phyloP scores from a whole-genome alignment of 2,329 filamentous ascomycete species.

The Plectosphaerella sp. region DNA sequence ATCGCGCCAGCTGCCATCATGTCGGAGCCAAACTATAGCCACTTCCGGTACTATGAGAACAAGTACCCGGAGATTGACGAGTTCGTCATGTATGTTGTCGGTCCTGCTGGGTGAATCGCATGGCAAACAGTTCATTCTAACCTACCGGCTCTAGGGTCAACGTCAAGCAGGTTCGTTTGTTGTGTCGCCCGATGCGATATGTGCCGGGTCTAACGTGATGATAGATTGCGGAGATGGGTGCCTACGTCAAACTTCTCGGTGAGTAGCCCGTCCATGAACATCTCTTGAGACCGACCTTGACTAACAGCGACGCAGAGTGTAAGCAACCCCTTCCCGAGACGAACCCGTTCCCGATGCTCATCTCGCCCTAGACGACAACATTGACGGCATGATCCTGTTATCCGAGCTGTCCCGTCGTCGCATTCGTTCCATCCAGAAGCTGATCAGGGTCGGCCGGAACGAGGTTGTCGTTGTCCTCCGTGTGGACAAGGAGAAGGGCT shows the following conservation, averaged over 20 bases:
- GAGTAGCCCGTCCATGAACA: too few relatives aligned
- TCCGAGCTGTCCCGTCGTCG: conserved; percentile 96
- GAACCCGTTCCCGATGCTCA: too few relatives aligned
- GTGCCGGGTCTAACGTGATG: conserved; percentile 1
- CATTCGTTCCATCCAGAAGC: conserved; percentile 98
- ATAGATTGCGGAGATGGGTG: conserved; percentile 98
- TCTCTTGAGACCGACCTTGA: too few relatives aligned
- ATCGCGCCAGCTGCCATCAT: conserved; percentile 55
- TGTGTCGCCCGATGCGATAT: neutral
- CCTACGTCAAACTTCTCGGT: conserved; percentile 97
- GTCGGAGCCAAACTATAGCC: conserved; percentile 83
- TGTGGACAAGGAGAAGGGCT: conserved; percentile 99
- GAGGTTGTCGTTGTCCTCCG: conserved; percentile 97
- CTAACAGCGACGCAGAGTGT: too few relatives aligned
- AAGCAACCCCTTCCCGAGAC: too few relatives aligned
- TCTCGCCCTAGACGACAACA: conserved; percentile 75
- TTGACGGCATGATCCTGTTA: conserved; percentile 99
- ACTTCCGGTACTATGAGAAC: conserved; percentile 83
- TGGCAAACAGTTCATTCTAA: conserved; percentile 1
- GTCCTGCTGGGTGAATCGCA: too few relatives aligned
- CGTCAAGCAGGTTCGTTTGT: conserved; percentile 77
- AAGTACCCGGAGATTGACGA: conserved; percentile 98
- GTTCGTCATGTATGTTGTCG: conserved; percentile 73
- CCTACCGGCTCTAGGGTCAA: conserved; percentile 58
- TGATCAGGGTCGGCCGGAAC: conserved; percentile 95